Base-by-base conservation (phyloP, 192 early-diverging fungal genomes). In the Backusella tuberculispora region DNA sequence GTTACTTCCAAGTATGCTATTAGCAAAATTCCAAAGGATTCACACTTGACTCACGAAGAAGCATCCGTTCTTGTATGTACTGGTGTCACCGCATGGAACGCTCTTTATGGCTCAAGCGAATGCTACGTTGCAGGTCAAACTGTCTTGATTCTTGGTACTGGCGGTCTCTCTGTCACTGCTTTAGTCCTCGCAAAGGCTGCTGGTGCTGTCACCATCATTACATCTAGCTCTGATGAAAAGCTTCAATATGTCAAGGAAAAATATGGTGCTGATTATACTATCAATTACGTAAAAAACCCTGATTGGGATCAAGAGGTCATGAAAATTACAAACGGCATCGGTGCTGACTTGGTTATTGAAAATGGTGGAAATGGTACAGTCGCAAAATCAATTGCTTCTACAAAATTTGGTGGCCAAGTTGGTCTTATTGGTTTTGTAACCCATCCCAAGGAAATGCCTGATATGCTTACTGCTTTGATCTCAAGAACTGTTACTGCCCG, bases 231-330 rank as follows among this genome's bases (percentile, higher is more conserved):
- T 1, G 74, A 75, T 45, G 66, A 53, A 14, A 75, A 75, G 42
- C 17, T 75, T n/a, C 24, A 68, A n/a, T 40, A n/a, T 9, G 65
- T 9, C n/a, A n/a, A n/a, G n/a, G n/a, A n/a, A n/a, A n/a, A n/a
- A n/a, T n/a, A n/a, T n/a, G n/a, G n/a, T n/a, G 66, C 43, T 5
- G 66, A 67, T 0, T 38, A 69, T 34, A 13, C 19, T 3, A 75
- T 75, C 66, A 75, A 75, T 29, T 75, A 75, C 56, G 69, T 69
- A 21, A 75, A n/a, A 4, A 10, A n/a, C 12, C 66, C 74, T 0
- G 42, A 75, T 17, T 75, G 74, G 74, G 66, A 75, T 9, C n/a
- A 75, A 63, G 74, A 75, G 26, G 74, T 75, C 1, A 24, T 75
- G 19, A 63, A 47, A 21, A 8, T 69, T 12, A 75, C 74, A 15